Percentiles rank a stretch among this genome's conserved stretches.
Evolutionary conservation across 169 alveolate genomes (phyloP).

Genomic region (Plasmodium chabaudi): DNA sequence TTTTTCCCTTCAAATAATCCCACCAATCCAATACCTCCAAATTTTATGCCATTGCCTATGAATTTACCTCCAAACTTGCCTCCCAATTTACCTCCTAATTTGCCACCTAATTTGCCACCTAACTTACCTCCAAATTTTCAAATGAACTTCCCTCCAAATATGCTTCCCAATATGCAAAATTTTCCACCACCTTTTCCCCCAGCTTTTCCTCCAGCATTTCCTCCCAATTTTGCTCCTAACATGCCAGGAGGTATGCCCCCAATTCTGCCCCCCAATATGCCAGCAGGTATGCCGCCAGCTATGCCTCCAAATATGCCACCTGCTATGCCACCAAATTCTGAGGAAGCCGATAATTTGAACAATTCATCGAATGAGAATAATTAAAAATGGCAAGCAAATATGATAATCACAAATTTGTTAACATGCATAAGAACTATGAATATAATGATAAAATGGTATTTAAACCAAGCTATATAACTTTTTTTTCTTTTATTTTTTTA

Average conservation of each 20-base stretch:
- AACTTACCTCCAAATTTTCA: slow-evolving; percentile 70
- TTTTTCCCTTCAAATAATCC: slow-evolving; percentile 29
- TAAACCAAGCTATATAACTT: too few species aligned
- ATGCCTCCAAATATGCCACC: slow-evolving; percentile 80
- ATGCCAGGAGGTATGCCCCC: slow-evolving; percentile 33
- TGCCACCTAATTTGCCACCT: slow-evolving; percentile 46
- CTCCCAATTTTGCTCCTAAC: slow-evolving; percentile 40
- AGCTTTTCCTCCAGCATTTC: slow-evolving; percentile 35
- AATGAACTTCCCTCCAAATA: slow-evolving; percentile 78
- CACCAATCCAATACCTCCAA: slow-evolving; percentile 8
- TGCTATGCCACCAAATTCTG: slow-evolving; percentile 22
- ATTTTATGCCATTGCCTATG: slow-evolving; percentile 20
- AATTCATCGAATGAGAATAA: too few species aligned
- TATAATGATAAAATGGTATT: too few species aligned
- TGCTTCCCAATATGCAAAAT: slow-evolving; percentile 58
- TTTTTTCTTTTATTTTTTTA: too few species aligned
- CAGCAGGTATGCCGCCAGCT: slow-evolving; percentile 72
- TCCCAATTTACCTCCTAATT: slow-evolving; percentile 43
- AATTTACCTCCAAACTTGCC: slow-evolving; percentile 23
- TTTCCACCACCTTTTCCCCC: slow-evolving; percentile 39
- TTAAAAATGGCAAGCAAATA: too few species aligned
- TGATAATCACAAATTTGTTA: too few species aligned
- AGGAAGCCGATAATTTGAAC: slow-evolving; percentile 1
- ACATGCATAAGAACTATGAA: too few species aligned
- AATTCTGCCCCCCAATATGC: slow-evolving; percentile 33